phyloP scores from a whole-genome alignment of 2,329 filamentous ascomycete genomes.

The Trichoderma sp. region DNA sequence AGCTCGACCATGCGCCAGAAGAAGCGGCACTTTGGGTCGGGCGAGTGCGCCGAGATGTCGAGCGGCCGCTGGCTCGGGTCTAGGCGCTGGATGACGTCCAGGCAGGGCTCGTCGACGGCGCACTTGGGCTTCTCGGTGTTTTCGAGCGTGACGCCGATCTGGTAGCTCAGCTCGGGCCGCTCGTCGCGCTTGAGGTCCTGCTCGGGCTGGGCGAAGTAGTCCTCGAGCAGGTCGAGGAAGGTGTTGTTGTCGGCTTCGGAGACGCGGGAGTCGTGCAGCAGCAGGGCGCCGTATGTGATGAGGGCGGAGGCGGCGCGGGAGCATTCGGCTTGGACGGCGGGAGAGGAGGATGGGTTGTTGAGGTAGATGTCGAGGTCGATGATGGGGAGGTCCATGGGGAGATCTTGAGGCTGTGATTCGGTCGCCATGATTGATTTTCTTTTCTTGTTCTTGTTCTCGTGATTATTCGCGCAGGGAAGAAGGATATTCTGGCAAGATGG shows the following conservation, averaged over 20 bases:
- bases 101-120: conserved; percentile 60
- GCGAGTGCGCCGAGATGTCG: conserved; percentile 54
- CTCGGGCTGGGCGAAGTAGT: conserved; percentile 60
- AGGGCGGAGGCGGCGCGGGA: conserved; percentile 53
- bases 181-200: conserved; percentile 49
- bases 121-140: conserved; percentile 64
- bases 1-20: conserved; percentile 60
- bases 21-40: conserved; percentile 62
- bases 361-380: conserved; percentile 60
- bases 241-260: conserved; percentile 53
- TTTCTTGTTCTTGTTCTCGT: neutral
- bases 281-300: conserved; percentile 58
- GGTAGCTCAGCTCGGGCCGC: conserved; percentile 57
- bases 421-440: conserved; percentile 6
- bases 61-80: conserved; percentile 55
- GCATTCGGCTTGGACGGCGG: conserved; percentile 51
- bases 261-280: conserved; percentile 60
- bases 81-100: conserved; percentile 55
- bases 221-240: conserved; percentile 62
- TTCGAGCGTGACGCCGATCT: conserved; percentile 61
- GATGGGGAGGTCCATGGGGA: conserved; percentile 57
- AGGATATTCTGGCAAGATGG: neutral
- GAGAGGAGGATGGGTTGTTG: conserved; percentile 40
- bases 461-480: neutral
- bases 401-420: neutral